Evolutionary conservation across 352 stramenopile genomes (phyloP), one percentile per base, ranked within the genome.

Genomic region (Peronospora tabacina): DNA sequence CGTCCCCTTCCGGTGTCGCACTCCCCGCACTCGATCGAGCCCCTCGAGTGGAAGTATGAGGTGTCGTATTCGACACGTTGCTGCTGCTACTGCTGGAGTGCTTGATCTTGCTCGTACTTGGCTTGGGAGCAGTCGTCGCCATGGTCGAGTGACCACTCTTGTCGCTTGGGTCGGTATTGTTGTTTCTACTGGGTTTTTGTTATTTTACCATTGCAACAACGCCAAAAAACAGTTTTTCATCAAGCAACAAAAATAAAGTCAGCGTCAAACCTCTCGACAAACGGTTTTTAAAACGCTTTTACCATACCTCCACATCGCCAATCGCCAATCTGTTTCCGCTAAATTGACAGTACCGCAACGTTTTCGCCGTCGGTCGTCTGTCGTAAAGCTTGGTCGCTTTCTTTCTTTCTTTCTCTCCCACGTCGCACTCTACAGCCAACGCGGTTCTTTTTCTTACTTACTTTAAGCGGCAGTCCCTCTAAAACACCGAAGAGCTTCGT

Each of bases 1-100:
- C 64, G 12, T 63, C 46, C 2, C 45, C 48, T 13, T 69, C 54
- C 42, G 55, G 39, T 17, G 42, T 58, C 16, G 50, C 26, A 20
- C 49, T 68, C 6, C 62, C 58, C 15, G 45, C 52, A 26, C 62
- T 67, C 30, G 58, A 53, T 48, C 62, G 55, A 39, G 56, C 60
- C 0, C 56, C 44, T 17, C 47, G 42, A 55, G 47, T 64, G 33
- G 40, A 55, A 35, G 37, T 58, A 1, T 49, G 49, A 4, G 54
- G 15, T 30, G 58, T 55, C 15, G 36, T 35, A 47, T 38, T 52
- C 16, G 55, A 43, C 0, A 37, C 34, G 38, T 42, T 54, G 41
- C 37, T 49, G 42, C 28, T 44, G 38, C 38, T 54, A 44, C 37
- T 49, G 42, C 28, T 44, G 34, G 44, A 13, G 45, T 37, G 49